A percentile compares a stretch with the other conserved stretches of the same genome.
phyloP scores from a whole-genome alignment of 23 red algal species.

The Agarophyton chilense region DNA sequence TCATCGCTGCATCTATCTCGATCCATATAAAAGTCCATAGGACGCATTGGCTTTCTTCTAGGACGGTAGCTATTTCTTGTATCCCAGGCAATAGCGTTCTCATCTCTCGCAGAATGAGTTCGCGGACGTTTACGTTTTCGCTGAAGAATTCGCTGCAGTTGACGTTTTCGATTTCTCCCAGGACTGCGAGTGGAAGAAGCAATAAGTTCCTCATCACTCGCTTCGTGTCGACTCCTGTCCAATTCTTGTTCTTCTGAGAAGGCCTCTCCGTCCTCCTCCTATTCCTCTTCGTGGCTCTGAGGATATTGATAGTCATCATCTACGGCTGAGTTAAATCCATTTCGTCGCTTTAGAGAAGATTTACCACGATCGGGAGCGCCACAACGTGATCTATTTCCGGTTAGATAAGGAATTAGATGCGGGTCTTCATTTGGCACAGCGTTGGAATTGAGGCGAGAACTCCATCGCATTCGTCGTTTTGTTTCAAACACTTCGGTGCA shows the following conservation, averaged over 20 bases:
- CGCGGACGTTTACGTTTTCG: constrained; percentile 2
- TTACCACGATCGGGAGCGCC: neutral
- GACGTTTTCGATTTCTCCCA: constrained; percentile 22
- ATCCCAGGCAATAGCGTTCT: constrained; percentile 40
- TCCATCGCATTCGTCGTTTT: too few relatives aligned
- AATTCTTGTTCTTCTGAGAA: constrained; percentile 3
- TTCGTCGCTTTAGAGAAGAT: neutral
- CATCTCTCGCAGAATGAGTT: neutral
- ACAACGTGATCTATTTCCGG: neutral
- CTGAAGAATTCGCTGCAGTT: constrained; percentile 1
- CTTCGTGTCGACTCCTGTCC: constrained; percentile 6
- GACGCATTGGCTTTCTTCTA: constrained; percentile 20
- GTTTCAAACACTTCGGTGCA: too few relatives aligned
- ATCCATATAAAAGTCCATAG: too few relatives aligned
- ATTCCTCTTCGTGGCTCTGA: too few relatives aligned
- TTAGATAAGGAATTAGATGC: too few relatives aligned
- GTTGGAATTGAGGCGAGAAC: too few relatives aligned
- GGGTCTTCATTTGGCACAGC: too few relatives aligned
- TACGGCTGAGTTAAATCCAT: neutral
- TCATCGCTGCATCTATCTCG: constrained; percentile 40
- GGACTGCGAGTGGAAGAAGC: neutral
- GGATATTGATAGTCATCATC: constrained; percentile 37
- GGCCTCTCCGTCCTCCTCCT: neutral
- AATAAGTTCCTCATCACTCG: too few relatives aligned
- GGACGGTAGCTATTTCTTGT: constrained; percentile 56